Evolutionary conservation across 164 flowering plant species (phyloP).

Genomic region (Magnolia sinica): DNA sequence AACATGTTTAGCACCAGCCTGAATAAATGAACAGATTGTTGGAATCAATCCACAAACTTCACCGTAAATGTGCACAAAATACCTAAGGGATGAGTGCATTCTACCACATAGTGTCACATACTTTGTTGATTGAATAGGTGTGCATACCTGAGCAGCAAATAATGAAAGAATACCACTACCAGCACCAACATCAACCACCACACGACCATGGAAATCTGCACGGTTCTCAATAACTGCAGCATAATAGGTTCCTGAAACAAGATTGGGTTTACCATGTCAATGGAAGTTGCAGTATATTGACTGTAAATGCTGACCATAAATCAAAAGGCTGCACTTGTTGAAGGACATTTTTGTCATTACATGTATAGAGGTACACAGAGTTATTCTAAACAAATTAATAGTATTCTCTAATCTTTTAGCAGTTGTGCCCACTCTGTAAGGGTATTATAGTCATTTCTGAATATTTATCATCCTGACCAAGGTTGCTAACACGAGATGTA

Average conservation of each 20-base stretch:
- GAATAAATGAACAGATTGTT: not conserved
- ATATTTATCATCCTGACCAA: not conserved
- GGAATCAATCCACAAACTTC: not conserved
- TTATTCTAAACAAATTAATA: not conserved
- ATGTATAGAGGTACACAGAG: not conserved
- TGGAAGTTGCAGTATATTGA: not conserved
- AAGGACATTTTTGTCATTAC: not conserved
- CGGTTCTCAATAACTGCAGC: constrained; percentile 96
- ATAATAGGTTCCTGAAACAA: constrained; percentile 75
- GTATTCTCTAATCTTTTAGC: not conserved
- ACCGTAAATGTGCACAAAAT: constrained; percentile 2
- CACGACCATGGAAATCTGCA: constrained; percentile 73
- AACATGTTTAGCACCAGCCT: constrained; percentile 99
- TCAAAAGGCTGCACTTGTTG: not conserved
- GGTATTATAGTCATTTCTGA: not conserved
- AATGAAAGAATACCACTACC: constrained; percentile 99
- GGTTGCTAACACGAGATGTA: not conserved
- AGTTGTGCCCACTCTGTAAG: not conserved
- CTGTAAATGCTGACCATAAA: not conserved
- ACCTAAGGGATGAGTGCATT: not conserved
- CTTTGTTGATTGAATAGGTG: not conserved
- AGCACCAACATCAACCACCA: constrained; percentile 99
- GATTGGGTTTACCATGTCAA: constrained; percentile 6
- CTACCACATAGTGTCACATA: not conserved
- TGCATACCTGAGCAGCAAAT: constrained; percentile 94